phyloP scores from a whole-genome alignment of 805 yeast species.

The Monosporozyma solicola region DNA sequence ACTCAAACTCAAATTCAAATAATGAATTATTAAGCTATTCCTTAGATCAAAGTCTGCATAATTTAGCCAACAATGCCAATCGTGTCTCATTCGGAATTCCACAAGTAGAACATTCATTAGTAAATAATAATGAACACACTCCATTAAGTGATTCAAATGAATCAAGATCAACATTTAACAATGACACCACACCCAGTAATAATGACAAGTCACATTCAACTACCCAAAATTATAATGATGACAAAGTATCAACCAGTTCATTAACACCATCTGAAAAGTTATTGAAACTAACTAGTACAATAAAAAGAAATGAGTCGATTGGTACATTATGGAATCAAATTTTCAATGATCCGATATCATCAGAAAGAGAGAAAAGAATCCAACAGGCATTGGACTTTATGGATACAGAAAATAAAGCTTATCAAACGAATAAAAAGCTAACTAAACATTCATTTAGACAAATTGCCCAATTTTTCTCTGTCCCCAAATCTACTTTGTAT shows the following conservation, averaged over 20 bases:
- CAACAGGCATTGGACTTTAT: slow-evolving; percentile 19
- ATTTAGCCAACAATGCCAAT: background rate
- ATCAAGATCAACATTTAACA: background rate
- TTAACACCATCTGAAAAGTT: background rate
- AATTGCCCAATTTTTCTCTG: slow-evolving; percentile 18
- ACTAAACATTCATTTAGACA: slow-evolving; percentile 20
- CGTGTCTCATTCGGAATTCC: background rate
- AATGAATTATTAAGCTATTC: background rate
- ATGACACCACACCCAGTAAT: background rate
- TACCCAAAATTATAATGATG: background rate
- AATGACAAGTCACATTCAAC: background rate
- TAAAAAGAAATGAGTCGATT: slow-evolving; percentile 5
- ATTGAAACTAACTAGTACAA: background rate
- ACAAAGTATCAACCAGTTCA: background rate
- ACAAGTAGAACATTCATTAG: background rate
- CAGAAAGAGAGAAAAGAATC: slow-evolving; percentile 29
- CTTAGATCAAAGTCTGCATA: background rate
- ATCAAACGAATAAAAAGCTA: slow-evolving; percentile 7
- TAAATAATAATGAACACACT: background rate
- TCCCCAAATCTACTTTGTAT: slow-evolving; percentile 22
- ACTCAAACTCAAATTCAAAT: background rate
- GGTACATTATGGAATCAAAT: slow-evolving; percentile 14
- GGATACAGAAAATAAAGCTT: slow-evolving; percentile 12
- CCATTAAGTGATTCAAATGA: background rate
- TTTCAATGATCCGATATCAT: slow-evolving; percentile 38